A percentile compares a stretch with the other conserved stretches of the same genome.
Evolutionary conservation across 495 filamentous ascomycete species (phyloP).

Genomic region (Astrothelium macrocarpum): DNA sequence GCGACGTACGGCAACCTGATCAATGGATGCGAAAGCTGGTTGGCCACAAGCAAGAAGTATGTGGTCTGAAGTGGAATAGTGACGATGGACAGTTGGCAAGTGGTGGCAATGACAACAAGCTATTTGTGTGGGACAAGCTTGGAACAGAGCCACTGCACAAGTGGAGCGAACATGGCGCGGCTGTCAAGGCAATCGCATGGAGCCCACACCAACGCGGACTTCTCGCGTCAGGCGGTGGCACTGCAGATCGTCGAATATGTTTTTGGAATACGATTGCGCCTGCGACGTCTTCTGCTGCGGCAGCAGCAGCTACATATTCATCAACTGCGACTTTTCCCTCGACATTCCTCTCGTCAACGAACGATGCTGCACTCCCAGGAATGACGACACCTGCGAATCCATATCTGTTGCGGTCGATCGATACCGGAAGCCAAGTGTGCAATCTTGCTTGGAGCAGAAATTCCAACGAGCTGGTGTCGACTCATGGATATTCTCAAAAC

Average conservation of each 20-base stretch:
- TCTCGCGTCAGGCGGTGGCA: constrained; percentile 91
- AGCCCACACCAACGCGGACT: constrained; percentile 90
- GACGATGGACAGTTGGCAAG: constrained; percentile 92
- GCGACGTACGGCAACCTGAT: constrained; percentile 87
- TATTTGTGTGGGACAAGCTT: constrained; percentile 96
- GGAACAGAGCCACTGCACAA: constrained; percentile 79
- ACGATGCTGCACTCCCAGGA: background rate
- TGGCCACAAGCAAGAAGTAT: constrained; percentile 98
- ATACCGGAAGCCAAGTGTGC: constrained; percentile 94
- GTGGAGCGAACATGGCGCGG: constrained; percentile 85
- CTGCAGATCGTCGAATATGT: constrained; percentile 88
- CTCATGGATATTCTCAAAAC: constrained; percentile 95
- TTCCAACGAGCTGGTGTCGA: constrained; percentile 91
- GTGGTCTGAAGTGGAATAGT: constrained; percentile 93
- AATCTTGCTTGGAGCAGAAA: constrained; percentile 94
- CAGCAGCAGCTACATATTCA: constrained; percentile 1
- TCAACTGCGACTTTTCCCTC: background rate
- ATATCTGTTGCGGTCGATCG: constrained; percentile 31
- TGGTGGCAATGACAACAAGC: constrained; percentile 95
- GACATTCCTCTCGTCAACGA: constrained; percentile 9
- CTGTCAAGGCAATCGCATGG: constrained; percentile 98
- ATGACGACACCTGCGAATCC: constrained; percentile 11
- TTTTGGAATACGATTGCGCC: constrained; percentile 92
- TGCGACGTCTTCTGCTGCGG: constrained; percentile 46
- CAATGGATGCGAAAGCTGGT: constrained; percentile 74